phyloP scores from a whole-genome alignment of 1,139 yeast species.

The Suhomyces panamericanus region DNA sequence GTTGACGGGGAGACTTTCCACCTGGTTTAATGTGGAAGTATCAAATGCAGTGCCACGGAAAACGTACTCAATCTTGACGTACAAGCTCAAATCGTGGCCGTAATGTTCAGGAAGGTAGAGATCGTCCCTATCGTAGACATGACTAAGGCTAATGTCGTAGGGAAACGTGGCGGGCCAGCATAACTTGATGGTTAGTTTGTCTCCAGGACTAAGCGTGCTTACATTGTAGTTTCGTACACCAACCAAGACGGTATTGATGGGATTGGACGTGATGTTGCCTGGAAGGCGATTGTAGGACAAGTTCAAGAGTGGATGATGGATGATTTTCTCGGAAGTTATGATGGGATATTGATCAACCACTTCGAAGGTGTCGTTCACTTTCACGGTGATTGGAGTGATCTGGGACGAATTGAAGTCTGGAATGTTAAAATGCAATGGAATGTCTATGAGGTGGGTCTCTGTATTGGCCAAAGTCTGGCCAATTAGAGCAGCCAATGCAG shows the following conservation, averaged over 20 bases:
- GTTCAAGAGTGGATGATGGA: neutral
- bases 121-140: neutral
- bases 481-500: neutral
- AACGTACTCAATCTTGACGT: neutral
- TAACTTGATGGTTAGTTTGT: neutral
- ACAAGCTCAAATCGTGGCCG: neutral
- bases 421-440: neutral
- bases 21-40: neutral
- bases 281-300: neutral
- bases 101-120: neutral
- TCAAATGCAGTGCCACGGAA: constrained; percentile 1
- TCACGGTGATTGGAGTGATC: neutral
- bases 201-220: neutral
- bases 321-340: neutral
- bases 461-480: neutral
- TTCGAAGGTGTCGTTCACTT: neutral
- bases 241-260: neutral
- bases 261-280: neutral
- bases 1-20: neutral
- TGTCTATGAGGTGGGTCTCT: constrained; percentile 1
- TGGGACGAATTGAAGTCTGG: neutral
- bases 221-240: neutral
- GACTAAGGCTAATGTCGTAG: neutral
- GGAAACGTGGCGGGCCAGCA: constrained; percentile 2
- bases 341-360: neutral